phyloP scores from a whole-genome alignment of 495 filamentous ascomycete species.

The Elasticomyces elasticus region DNA sequence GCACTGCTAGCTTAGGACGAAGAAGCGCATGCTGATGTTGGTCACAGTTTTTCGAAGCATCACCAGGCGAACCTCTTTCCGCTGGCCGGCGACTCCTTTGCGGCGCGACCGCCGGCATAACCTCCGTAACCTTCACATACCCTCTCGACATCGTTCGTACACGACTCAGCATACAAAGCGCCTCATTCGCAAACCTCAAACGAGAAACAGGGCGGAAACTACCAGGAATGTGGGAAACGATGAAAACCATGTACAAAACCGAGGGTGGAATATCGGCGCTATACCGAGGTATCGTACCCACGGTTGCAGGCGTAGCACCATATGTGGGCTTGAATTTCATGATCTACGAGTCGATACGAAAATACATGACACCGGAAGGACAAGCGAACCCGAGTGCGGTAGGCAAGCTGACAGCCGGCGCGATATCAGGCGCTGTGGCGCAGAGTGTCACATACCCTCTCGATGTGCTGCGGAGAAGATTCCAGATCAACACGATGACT shows the following conservation, averaged over 20 bases:
- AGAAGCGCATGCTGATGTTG: conserved; percentile 5
- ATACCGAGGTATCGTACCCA: conserved; percentile 88
- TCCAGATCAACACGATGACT: conserved; percentile 98
- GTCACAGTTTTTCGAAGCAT: conserved; percentile 60
- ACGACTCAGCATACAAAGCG: conserved; percentile 88
- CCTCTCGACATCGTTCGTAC: conserved; percentile 96
- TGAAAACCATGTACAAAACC: conserved; percentile 75
- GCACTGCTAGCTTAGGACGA: too few relatives aligned
- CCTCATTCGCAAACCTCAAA: conserved; percentile 73
- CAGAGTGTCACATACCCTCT: conserved; percentile 98
- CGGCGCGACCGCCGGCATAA: conserved; percentile 84
- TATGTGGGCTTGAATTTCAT: conserved; percentile 98
- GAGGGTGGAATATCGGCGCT: conserved; percentile 78
- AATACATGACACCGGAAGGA: conserved; percentile 77
- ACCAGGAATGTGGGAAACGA: conserved; percentile 85
- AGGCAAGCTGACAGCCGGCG: conserved; percentile 80
- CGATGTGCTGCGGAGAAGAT: conserved; percentile 91
- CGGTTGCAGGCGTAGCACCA: conserved; percentile 88
- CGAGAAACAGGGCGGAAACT: conserved; percentile 46
- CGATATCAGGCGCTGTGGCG: conserved; percentile 87
- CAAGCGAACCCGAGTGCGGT: conserved; percentile 68
- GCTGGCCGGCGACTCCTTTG: conserved; percentile 65
- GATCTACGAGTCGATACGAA: conserved; percentile 82
- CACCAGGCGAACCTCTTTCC: conserved; percentile 55
- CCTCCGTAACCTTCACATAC: conserved; percentile 71